Evolutionary conservation across 2,329 filamentous ascomycete species (phyloP).

Genomic region (Sporothrix humicola): DNA sequence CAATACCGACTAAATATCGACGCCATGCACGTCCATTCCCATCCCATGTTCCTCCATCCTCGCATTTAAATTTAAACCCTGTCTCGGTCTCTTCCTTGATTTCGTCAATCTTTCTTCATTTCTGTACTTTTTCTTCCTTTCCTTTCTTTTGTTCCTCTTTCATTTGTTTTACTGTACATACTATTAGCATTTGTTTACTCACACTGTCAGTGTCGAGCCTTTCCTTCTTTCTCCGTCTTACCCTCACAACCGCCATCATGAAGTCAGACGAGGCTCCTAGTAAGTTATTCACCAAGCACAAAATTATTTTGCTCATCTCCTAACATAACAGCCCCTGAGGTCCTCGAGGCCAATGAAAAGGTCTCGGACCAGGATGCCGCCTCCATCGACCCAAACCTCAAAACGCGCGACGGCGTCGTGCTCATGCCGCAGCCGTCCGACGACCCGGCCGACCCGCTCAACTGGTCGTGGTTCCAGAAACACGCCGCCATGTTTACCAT

Average conservation of each 20-base stretch:
- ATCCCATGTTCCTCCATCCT: neutral
- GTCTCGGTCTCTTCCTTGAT: neutral
- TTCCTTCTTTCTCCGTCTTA: neutral
- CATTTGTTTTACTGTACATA: neutral
- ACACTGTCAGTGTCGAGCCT: neutral
- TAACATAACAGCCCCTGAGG: neutral
- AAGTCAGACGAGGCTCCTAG: constrained; percentile 19
- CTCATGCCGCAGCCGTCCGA: constrained; percentile 81
- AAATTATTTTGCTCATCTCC: neutral
- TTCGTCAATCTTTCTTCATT: neutral
- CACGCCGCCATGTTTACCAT: constrained; percentile 54
- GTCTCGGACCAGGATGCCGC: constrained; percentile 22
- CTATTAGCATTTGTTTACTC: neutral
- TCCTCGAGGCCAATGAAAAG: constrained; percentile 27
- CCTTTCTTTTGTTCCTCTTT: neutral
- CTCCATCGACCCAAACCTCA: constrained; percentile 4
- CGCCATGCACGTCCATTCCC: neutral
- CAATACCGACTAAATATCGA: neutral
- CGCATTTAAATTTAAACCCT: constrained; percentile 9
- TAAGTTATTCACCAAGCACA: neutral
- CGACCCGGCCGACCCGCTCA: constrained; percentile 84
- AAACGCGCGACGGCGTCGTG: constrained; percentile 16
- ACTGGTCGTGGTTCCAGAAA: constrained; percentile 65
- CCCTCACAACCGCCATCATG: neutral
- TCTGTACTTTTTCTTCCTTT: too few relatives aligned